These are phyloP conservation scores for Macadamia integrifolia DNA, from an alignment of 164 flowering plant species.

Conservation along the genomic window DNA sequence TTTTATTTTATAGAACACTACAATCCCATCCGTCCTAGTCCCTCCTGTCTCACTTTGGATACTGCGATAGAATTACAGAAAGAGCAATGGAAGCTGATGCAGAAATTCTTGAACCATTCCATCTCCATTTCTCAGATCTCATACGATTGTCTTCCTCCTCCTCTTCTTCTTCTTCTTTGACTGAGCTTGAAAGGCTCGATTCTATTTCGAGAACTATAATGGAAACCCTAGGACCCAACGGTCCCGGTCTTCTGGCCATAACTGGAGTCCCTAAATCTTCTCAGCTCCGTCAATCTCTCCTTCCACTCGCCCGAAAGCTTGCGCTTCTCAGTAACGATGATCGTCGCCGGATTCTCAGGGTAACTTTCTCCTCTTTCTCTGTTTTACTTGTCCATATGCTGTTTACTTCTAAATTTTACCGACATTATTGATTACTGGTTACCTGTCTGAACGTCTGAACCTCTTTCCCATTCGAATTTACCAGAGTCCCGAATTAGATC, in stretches of 20 bases:
- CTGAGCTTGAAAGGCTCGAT: constrained; percentile 33
- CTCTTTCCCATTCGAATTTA: background rate
- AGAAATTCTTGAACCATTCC: background rate
- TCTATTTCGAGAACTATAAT: constrained; percentile 32
- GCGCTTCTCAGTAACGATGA: constrained; percentile 48
- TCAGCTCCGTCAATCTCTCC: constrained; percentile 44
- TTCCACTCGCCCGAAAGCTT: constrained; percentile 67
- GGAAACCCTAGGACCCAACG: constrained; percentile 75
- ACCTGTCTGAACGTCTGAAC: background rate
- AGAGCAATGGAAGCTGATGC: background rate
- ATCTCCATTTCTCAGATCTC: background rate
- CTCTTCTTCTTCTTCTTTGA: constrained; percentile 9
- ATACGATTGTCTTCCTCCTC: background rate
- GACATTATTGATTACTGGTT: background rate
- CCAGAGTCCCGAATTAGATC: background rate
- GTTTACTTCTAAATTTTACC: background rate
- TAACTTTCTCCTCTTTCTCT: background rate
- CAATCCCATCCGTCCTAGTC: background rate
- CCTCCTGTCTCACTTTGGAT: too few relatives aligned
- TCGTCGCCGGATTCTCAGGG: constrained; percentile 25
- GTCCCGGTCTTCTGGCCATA: constrained; percentile 72
- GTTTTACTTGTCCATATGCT: background rate
- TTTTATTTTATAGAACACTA: background rate
- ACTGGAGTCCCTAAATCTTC: constrained; percentile 51
- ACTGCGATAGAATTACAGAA: too few relatives aligned